Evolutionary conservation across 1,139 yeast species (phyloP).

Genomic region (Suhomyces bokatorum): DNA sequence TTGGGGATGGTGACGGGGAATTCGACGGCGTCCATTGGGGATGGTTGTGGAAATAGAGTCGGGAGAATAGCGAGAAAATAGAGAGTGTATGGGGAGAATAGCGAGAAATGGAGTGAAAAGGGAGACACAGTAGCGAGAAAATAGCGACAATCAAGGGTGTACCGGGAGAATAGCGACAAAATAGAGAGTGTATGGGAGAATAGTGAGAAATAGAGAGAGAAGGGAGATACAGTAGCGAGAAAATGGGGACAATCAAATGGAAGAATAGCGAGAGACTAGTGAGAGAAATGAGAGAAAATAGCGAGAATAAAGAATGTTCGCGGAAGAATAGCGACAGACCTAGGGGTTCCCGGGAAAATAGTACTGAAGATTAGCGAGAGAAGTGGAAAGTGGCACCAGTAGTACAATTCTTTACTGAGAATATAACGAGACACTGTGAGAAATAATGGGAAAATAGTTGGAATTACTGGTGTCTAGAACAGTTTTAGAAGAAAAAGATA

Average conservation of each 20-base stretch:
- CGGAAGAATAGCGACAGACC: neutral
- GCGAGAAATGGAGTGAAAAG: neutral
- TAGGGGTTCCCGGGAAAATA: neutral
- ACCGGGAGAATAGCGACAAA: no score
- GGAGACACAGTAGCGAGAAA: neutral
- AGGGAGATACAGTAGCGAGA: neutral
- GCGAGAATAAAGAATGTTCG: neutral
- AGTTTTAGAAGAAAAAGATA: no score
- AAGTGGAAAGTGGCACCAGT: no score
- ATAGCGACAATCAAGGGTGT: no score
- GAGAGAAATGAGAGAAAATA: neutral
- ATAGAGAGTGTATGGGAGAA: neutral
- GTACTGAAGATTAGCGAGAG: neutral
- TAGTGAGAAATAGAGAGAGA: neutral
- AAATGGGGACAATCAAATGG: no score
- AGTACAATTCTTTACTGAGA: no score
- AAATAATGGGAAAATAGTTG: no score
- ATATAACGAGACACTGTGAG: no score
- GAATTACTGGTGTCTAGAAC: no score
- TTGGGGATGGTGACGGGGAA: slow-evolving; percentile 66
- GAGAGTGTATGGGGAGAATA: neutral
- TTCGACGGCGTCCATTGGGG: slow-evolving; percentile 32
- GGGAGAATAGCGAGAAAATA: neutral
- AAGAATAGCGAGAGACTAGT: neutral
- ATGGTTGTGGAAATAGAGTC: neutral